Conservation (phyloP, 2,329 filamentous ascomycete species). For the Penicillium sp. region DNA sequence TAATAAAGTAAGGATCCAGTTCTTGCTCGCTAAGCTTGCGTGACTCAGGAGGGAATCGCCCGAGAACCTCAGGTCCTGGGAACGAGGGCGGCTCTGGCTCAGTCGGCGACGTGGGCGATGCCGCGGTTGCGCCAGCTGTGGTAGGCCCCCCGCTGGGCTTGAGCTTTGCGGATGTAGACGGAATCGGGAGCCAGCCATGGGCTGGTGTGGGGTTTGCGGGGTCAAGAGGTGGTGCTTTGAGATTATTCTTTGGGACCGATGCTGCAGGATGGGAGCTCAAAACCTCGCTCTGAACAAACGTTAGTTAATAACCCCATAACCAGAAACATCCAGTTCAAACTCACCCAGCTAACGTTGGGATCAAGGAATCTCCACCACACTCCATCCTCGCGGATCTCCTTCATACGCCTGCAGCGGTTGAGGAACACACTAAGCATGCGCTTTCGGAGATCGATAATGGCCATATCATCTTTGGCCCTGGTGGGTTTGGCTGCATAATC, state of each 20-base stretch:
- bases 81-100: conserved; percentile 57
- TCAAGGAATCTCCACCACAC: conserved; percentile 98
- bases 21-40: conserved; percentile 80
- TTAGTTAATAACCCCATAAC: conserved; percentile 27
- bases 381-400: conserved; percentile 84
- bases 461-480: conserved; percentile 94
- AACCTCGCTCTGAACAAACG: conserved; percentile 73
- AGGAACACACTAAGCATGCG: conserved; percentile 95
- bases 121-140: conserved; percentile 41
- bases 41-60: conserved; percentile 78
- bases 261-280: conserved; percentile 85
- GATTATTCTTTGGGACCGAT: conserved; percentile 87
- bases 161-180: conserved; percentile 80
- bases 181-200: conserved; percentile 84
- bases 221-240: conserved; percentile 93
- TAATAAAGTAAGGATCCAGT: conserved; percentile 91
- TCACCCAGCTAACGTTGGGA: conserved; percentile 97
- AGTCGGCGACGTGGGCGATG: conserved; percentile 45
- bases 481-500: conserved; percentile 98
- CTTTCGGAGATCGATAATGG: conserved; percentile 94
- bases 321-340: conserved; percentile 20
- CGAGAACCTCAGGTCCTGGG: conserved; percentile 65
- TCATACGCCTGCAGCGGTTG: conserved; percentile 90
- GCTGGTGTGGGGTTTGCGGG: conserved; percentile 87
- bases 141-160: conserved; percentile 58